A percentile compares a stretch with the other conserved stretches of the same genome.
Evolutionary conservation across 306 rosid genomes (phyloP).

Genomic region (cucumber (Cucumis sativus)): Cucumber_9930_V3 NC_026659.2:22428001-22428500

Average conservation of each 20-base stretch:
- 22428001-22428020: conserved; percentile 29
- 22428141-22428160: neutral
- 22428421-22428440: too few relatives aligned
- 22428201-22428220: neutral
- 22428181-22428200: neutral
- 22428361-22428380: conserved; percentile 7
- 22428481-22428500: too few relatives aligned
- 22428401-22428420: neutral
- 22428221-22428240: conserved; percentile 49
- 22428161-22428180: neutral
- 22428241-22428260: conserved; percentile 51
- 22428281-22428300: conserved; percentile 64
- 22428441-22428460: too few relatives aligned
- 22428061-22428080: conserved; percentile 53
- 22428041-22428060: conserved; percentile 56
- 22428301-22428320: conserved; percentile 61
- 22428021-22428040: conserved; percentile 46
- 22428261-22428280: conserved; percentile 60
- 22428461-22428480: too few relatives aligned
- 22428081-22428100: conserved; percentile 40
- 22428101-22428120: conserved; percentile 11
- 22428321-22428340: conserved; percentile 42
- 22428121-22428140: neutral
- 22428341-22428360: conserved; percentile 49
- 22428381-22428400: neutral